These are phyloP conservation scores for Aspergillaceae sp. DNA, from an alignment of 2,329 filamentous ascomycete species.

Conservation along the genomic window DNA sequence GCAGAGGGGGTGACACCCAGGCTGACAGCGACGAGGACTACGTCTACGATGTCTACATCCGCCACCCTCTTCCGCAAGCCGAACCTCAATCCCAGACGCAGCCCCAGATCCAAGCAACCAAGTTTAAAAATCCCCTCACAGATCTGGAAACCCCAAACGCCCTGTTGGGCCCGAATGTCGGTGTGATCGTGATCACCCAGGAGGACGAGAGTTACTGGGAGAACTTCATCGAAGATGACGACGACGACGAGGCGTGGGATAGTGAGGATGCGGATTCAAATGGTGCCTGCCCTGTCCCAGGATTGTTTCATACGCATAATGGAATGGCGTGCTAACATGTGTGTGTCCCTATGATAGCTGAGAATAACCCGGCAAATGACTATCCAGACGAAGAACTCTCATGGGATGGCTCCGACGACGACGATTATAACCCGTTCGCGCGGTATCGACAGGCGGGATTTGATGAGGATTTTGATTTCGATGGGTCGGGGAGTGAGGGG, in stretches of 20 bases:
- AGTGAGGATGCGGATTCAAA: slow-evolving; percentile 57
- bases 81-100: slow-evolving; percentile 3
- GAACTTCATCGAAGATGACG: slow-evolving; percentile 45
- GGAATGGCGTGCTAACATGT: neutral
- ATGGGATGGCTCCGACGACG: slow-evolving; percentile 37
- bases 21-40: slow-evolving; percentile 44
- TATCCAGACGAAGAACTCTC: slow-evolving; percentile 44
- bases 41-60: slow-evolving; percentile 55
- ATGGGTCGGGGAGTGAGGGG: slow-evolving; percentile 27
- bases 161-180: slow-evolving; percentile 24
- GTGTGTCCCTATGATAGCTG: slow-evolving; percentile 26
- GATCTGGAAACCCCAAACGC: slow-evolving; percentile 18
- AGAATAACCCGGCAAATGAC: slow-evolving; percentile 44
- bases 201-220: slow-evolving; percentile 49
- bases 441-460: slow-evolving; percentile 33
- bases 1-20: slow-evolving; percentile 22
- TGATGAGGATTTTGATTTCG: slow-evolving; percentile 37
- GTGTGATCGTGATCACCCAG: slow-evolving; percentile 34
- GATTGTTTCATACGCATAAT: neutral
- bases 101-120: too few species aligned
- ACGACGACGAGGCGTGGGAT: slow-evolving; percentile 47
- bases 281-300: slow-evolving; percentile 27
- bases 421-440: slow-evolving; percentile 30
- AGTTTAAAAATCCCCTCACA: slow-evolving; percentile 20
- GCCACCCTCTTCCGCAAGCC: slow-evolving; percentile 34